phyloP scores from a whole-genome alignment of 2,329 filamentous ascomycete genomes.

The Nectriaceae sp. region DNA sequence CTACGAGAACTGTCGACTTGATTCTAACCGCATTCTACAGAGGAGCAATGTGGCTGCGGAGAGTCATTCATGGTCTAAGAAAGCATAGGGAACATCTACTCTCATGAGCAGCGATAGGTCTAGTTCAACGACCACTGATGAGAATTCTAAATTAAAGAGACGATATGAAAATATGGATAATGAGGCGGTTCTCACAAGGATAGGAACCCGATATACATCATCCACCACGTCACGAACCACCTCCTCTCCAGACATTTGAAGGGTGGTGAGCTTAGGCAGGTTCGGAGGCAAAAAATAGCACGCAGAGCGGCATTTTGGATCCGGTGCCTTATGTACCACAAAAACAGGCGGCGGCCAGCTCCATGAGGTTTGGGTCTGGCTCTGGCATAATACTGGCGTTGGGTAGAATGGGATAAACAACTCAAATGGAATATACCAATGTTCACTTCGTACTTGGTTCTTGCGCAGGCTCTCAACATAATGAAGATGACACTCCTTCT shows the following conservation, averaged over 20 bases:
- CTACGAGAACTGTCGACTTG: neutral
- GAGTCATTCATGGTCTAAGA: conserved; percentile 86
- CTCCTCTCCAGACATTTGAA: too few species aligned
- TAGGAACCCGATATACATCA: too few species aligned
- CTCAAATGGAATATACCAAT: conserved; percentile 12
- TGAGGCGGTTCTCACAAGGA: too few species aligned
- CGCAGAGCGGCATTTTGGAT: conserved; percentile 16
- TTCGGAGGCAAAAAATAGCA: too few species aligned
- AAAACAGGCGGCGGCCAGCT: conserved; percentile 15
- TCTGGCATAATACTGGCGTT: conserved; percentile 29
- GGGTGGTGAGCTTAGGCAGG: too few species aligned
- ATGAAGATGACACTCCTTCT: neutral
- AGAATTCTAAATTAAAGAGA: conserved; percentile 15
- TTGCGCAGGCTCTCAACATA: neutral
- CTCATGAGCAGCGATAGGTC: neutral
- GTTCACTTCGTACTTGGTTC: too few species aligned
- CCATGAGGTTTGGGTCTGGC: conserved; percentile 6
- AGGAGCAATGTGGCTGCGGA: conserved; percentile 94
- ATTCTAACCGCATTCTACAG: conserved; percentile 56
- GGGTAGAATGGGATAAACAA: conserved; percentile 16
- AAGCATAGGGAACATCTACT: neutral
- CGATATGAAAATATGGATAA: neutral
- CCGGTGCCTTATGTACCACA: conserved; percentile 19
- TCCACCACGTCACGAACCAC: too few species aligned
- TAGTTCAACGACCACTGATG: conserved; percentile 2